Evolutionary conservation across 73 alveolate species (phyloP).

Genomic region (Paramecium bursaria): DNA sequence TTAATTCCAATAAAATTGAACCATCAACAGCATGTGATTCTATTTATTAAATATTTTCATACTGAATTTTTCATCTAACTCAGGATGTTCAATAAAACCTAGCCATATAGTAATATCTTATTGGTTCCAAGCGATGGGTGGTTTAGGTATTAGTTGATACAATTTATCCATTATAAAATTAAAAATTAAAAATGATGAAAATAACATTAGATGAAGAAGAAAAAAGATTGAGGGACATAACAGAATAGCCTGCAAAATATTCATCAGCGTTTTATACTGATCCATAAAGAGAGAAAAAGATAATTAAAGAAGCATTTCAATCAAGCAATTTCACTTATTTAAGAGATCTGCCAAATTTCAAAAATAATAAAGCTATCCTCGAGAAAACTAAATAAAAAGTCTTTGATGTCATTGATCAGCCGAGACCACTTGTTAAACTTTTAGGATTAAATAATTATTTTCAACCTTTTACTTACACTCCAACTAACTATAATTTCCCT

Average conservation of each 20-base stretch:
- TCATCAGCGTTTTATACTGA: constrained; percentile 58
- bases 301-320: constrained; percentile 46
- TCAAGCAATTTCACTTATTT: constrained; percentile 41
- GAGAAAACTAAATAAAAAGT: constrained; percentile 43
- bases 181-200: too few relatives aligned
- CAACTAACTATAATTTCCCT: constrained; percentile 45
- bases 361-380: constrained; percentile 25
- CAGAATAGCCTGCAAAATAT: constrained; percentile 48
- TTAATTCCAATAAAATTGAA: neutral
- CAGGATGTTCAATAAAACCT: constrained; percentile 4
- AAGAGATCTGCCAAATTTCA: constrained; percentile 53
- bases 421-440: neutral
- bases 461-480: constrained; percentile 1
- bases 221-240: constrained; percentile 16
- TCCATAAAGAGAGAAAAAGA: constrained; percentile 13
- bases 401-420: neutral
- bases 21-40: constrained; percentile 49
- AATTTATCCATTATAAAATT: too few relatives aligned
- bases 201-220: constrained; percentile 26
- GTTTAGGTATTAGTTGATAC: constrained; percentile 41
- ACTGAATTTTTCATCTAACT: constrained; percentile 6
- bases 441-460: constrained; percentile 13
- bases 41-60: too few relatives aligned
- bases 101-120: constrained; percentile 42
- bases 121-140: constrained; percentile 24